Evolutionary conservation across 2,329 filamentous ascomycete genomes (phyloP), one percentile per base, ranked within the genome.

Genomic region (Clathrospora elynae): DNA sequence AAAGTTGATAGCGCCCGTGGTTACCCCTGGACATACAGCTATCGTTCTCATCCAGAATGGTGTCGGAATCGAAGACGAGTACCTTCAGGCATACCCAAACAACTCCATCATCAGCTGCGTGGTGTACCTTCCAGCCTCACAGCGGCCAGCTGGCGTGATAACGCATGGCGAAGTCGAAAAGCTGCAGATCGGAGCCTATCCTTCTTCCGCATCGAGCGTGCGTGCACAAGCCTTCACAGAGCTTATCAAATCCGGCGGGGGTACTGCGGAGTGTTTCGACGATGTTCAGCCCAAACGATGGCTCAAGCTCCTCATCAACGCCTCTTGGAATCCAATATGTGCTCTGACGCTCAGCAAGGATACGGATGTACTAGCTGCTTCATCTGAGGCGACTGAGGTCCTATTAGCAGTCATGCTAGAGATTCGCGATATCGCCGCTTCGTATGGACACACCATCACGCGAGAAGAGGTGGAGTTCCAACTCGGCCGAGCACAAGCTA

Each of bases 21-120:
- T 78, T 2, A 62, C 59, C 1, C 57, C 61, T 7, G 51, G 51
- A 8, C 57, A 69, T 33, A 83, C 80, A 0, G 74, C 76, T 0
- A 78, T 85, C 26, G 79, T 81, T 6, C 74, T 85, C 1, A 74
- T 83, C 11, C 82, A 85, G 48, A 85, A 85, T 52, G 82, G 82
- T 0, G 77, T 85, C 24, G 75, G 73, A 1, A 83, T 84, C 46
- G 82, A 85, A 57, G 73, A 78, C 7, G 75, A 79, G 11, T 83
- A 82, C 36, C 55, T 65, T 0, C 51, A 59, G 0, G 62, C 66
- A 0, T 85, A 80, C 49, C 79, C 80, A 0, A 39, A 59, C 0
- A 78, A 76, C 20, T 75, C 79, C 0, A 72, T 85, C 14, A 57
- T 85, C 5, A 81, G 77, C 28, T 77, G 75, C 25, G 80, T 83